Evolutionary conservation across 805 yeast genomes (phyloP).

Genomic region (Wickerhamomyces mucosus): DNA sequence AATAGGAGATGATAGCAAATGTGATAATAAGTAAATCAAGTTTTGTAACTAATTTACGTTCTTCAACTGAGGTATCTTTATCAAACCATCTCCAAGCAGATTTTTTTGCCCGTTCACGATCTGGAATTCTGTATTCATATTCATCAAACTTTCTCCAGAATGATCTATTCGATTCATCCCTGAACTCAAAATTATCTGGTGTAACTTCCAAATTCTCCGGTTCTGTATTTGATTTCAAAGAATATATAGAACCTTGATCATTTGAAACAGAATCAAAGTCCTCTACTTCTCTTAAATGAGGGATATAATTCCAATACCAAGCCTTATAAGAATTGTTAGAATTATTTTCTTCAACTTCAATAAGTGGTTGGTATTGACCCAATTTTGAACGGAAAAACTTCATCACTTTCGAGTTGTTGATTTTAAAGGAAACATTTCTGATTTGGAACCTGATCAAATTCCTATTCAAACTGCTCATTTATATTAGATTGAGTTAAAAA

Average conservation of each 20-base stretch:
- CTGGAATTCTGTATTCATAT: conserved; percentile 29
- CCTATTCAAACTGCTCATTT: no score
- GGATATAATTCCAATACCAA: conserved; percentile 27
- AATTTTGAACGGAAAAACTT: no score
- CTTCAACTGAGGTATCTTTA: conserved; percentile 24
- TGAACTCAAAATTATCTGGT: conserved; percentile 25
- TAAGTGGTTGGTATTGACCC: no score
- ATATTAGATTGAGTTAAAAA: no score
- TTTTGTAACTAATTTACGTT: conserved; percentile 37
- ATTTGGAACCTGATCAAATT: no score
- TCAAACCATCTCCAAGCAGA: conserved; percentile 12
- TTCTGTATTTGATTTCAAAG: no score
- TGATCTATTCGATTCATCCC: conserved; percentile 43
- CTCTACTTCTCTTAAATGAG: conserved; percentile 19
- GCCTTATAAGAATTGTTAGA: no score
- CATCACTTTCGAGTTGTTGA: no score
- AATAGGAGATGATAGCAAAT: conserved; percentile 13
- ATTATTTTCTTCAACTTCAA: no score
- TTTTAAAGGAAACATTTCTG: no score
- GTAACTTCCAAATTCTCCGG: conserved; percentile 2
- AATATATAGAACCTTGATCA: not conserved
- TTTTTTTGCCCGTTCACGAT: not conserved
- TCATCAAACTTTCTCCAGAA: conserved; percentile 55
- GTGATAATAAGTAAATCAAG: conserved; percentile 44
- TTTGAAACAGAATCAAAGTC: conserved; percentile 8